These are phyloP conservation scores for Sphenostylis stenocarpa DNA, from an alignment of 306 rosid species.

Conservation along the genomic window DNA sequence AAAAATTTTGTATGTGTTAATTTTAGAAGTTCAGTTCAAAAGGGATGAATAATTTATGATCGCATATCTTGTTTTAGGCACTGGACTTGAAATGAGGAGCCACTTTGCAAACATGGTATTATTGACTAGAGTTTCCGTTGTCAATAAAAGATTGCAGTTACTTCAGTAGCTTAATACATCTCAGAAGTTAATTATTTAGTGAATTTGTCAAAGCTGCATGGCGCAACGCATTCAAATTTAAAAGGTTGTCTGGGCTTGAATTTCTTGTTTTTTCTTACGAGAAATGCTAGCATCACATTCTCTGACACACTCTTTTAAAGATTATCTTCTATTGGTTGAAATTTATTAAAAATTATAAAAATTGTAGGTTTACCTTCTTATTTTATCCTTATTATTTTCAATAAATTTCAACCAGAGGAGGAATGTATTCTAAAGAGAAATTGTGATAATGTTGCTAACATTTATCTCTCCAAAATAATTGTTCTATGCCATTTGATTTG, in stretches of 20 bases:
- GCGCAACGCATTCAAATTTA: not conserved
- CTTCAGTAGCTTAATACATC: not conserved
- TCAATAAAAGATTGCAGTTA: not conserved
- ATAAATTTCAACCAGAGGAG: not conserved
- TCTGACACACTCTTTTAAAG: not conserved
- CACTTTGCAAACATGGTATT: not conserved
- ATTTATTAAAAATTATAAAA: too few species aligned
- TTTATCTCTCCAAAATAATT: not conserved
- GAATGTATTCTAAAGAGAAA: too few species aligned
- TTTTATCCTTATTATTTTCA: too few species aligned
- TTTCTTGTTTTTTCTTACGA: not conserved
- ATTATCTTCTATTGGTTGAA: not conserved
- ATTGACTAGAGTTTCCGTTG: not conserved
- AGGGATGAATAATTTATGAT: constrained; percentile 8
- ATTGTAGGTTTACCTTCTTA: too few species aligned
- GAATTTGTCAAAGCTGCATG: not conserved
- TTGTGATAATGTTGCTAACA: not conserved
- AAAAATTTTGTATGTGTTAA: not conserved
- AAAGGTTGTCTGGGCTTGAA: not conserved
- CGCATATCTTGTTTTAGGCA: constrained; percentile 5
- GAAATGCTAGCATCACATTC: not conserved
- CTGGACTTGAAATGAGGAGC: constrained; percentile 4
- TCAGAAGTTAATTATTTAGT: not conserved
- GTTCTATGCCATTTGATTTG: not conserved
- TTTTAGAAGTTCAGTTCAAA: not conserved